Percentiles rank a stretch among this genome's conserved stretches.
Conservation (phyloP, 495 filamentous ascomycete genomes). For the Xylaria telfairii region DNA sequence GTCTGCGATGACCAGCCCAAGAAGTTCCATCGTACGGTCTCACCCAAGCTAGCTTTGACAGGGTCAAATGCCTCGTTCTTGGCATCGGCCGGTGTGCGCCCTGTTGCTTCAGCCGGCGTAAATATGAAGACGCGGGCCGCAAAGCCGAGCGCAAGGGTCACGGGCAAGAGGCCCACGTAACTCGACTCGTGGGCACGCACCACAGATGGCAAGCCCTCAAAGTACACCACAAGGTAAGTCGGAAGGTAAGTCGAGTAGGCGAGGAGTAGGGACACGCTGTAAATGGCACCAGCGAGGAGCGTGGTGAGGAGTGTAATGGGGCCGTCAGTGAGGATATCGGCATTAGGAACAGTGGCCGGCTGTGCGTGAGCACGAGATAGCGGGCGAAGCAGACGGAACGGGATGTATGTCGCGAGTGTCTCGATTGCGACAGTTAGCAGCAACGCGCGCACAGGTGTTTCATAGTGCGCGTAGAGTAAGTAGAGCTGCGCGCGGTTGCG, state of each 20-base stretch:
- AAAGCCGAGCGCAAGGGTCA: slow-evolving; percentile 61
- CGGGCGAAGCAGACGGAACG: slow-evolving; percentile 72
- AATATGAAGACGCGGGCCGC: slow-evolving; percentile 78
- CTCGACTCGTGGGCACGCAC: slow-evolving; percentile 65
- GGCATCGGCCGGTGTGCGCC: slow-evolving; percentile 44
- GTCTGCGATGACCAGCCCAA: slow-evolving; percentile 68
- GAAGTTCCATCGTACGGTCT: slow-evolving; percentile 67
- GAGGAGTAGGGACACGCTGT: slow-evolving; percentile 67
- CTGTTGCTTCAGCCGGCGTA: slow-evolving; percentile 65
- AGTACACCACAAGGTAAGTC: slow-evolving; percentile 69
- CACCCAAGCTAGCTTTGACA: slow-evolving; percentile 56
- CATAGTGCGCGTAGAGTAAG: slow-evolving; percentile 77
- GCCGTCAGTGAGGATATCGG: slow-evolving; percentile 71
- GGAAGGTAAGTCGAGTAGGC: slow-evolving; percentile 72
- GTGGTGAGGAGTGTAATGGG: slow-evolving; percentile 67
- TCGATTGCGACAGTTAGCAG: slow-evolving; percentile 66
- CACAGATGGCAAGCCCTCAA: slow-evolving; percentile 70
- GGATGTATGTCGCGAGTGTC: slow-evolving; percentile 67
- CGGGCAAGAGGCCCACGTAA: slow-evolving; percentile 62
- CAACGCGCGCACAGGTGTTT: slow-evolving; percentile 62
- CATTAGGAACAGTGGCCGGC: slow-evolving; percentile 66
- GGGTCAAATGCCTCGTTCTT: slow-evolving; percentile 55
- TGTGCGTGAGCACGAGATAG: slow-evolving; percentile 65
- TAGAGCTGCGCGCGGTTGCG: slow-evolving; percentile 52
- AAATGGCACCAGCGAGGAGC: slow-evolving; percentile 69